Evolutionary conservation across 2,329 filamentous ascomycete species (phyloP), one percentile per base, ranked within the genome.

Genomic region (Paradendryphiella salina): DNA sequence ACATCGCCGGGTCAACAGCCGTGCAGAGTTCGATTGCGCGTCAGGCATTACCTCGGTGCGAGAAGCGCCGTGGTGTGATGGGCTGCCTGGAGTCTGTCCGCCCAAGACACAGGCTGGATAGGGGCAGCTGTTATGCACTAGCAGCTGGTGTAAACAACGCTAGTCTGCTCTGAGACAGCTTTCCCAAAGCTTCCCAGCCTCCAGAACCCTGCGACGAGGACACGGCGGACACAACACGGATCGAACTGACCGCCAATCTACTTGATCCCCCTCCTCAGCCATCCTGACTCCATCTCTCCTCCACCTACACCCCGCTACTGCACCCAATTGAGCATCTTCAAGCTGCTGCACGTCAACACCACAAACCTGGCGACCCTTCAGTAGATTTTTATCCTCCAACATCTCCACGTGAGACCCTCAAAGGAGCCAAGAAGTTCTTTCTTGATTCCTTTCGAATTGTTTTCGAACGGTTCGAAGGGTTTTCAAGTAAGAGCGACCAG

Each of bases 401-500:
- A 56, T 63, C 63, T 65, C 66, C 59, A 51, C 46, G 65, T 63
- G 60, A 64, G 59, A 65, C 53, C 57, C 60, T 54, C 51, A 59
- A 69, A 72, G 73, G 73, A 75, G 73, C 71, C 73, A 74, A 75
- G 72, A 74, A 75, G 73, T 75, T 75, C 70, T 74, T 85, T 85
- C 82, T 85, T 85, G 78, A 82, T 80, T 85, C 83, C 83, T 85
- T 85, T 85, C 82, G 82, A 75, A 70, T 71, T 73, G 72, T 75
- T 73, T 70, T 66, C 64, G 70, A 73, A 72, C 73, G 76, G 75
- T 77, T 81, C 77, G 79, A 79, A 79, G 79, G 79, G 80, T 75
- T 76, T 85, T 85, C 83, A 84, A 89, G 86, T 86, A 85, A 82
- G 82, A 84, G 80, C 85, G 80, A 79, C 77, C 77, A 76, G 80